Evolutionary conservation across 208 protist species (phyloP).

Genomic region (Crithidia bombi): DNA sequence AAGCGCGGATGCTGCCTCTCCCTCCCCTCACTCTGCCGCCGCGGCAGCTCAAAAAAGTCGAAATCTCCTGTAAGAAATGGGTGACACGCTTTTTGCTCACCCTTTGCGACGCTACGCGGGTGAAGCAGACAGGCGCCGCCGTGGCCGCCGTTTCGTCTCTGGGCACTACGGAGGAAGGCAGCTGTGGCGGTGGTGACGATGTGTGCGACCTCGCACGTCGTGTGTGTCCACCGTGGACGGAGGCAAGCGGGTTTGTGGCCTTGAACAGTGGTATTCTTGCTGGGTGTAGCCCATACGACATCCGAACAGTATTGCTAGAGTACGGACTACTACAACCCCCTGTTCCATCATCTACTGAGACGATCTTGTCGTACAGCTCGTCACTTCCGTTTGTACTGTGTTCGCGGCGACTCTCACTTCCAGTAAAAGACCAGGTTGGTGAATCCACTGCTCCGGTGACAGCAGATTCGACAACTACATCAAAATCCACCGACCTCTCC

Average conservation of each 20-base stretch:
- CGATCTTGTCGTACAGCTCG: constrained; percentile 28
- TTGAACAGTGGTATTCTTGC: constrained; percentile 67
- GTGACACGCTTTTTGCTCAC: constrained; percentile 24
- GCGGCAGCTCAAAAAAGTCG: constrained; percentile 28
- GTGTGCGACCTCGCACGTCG: not conserved
- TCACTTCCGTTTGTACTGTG: constrained; percentile 44
- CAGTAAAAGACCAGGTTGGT: not conserved
- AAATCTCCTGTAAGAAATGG: constrained; percentile 27
- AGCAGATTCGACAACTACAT: too few relatives aligned
- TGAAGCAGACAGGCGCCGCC: not conserved
- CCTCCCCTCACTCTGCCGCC: constrained; percentile 17
- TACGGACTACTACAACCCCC: constrained; percentile 22
- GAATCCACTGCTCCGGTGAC: not conserved
- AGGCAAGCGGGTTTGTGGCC: constrained; percentile 47
- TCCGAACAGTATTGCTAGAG: constrained; percentile 37
- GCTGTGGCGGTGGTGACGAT: not conserved
- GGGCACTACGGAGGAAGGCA: not conserved
- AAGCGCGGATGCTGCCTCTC: not conserved
- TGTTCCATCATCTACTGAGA: not conserved
- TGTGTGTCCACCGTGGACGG: constrained; percentile 2
- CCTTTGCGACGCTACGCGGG: not conserved
- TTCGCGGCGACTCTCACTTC: constrained; percentile 9
- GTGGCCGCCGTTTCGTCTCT: not conserved
- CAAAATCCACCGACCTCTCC: too few relatives aligned
- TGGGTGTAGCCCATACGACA: constrained; percentile 46